A percentile compares a stretch with the other conserved stretches of the same genome.
These are phyloP conservation scores for Podospora appendiculata DNA, from an alignment of 495 filamentous ascomycete species.

Conservation along the genomic window DNA sequence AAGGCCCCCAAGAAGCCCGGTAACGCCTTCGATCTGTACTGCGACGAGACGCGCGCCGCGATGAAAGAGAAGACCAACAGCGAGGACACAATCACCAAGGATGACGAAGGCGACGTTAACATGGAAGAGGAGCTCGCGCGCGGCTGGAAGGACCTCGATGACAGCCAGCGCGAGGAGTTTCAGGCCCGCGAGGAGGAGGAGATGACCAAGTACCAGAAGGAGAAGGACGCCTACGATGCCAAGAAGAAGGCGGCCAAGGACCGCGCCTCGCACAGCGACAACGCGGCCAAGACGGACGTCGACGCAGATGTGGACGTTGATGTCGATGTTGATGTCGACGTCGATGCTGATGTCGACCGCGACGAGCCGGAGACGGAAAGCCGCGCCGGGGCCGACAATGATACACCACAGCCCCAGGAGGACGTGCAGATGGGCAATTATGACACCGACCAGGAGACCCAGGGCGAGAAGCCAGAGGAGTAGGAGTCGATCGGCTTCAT, in stretches of 20 bases:
- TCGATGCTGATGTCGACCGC: not conserved
- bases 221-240: constrained; percentile 29
- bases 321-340: constrained; percentile 8
- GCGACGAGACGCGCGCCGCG: constrained; percentile 33
- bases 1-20: constrained; percentile 33
- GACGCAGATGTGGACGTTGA: constrained; percentile 14
- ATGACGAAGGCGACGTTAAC: constrained; percentile 19
- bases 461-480: constrained; percentile 19
- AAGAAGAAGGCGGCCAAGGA: constrained; percentile 3
- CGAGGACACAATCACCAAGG: constrained; percentile 14
- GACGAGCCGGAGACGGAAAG: constrained; percentile 22
- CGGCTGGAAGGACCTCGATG: constrained; percentile 41
- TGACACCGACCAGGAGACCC: constrained; percentile 28
- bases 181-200: constrained; percentile 31
- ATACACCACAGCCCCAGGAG: constrained; percentile 13
- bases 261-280: not conserved
- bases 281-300: constrained; percentile 8
- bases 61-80: constrained; percentile 23
- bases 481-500: not conserved
- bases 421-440: constrained; percentile 38
- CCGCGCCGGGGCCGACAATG: constrained; percentile 6
- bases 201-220: constrained; percentile 34
- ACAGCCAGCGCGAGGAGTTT: constrained; percentile 37
- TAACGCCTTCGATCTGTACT: constrained; percentile 46
- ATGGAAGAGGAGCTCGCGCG: constrained; percentile 39